These are phyloP conservation scores for Geranium rotundifolium DNA, from an alignment of 345 rosid species.

Conservation along the genomic window DNA sequence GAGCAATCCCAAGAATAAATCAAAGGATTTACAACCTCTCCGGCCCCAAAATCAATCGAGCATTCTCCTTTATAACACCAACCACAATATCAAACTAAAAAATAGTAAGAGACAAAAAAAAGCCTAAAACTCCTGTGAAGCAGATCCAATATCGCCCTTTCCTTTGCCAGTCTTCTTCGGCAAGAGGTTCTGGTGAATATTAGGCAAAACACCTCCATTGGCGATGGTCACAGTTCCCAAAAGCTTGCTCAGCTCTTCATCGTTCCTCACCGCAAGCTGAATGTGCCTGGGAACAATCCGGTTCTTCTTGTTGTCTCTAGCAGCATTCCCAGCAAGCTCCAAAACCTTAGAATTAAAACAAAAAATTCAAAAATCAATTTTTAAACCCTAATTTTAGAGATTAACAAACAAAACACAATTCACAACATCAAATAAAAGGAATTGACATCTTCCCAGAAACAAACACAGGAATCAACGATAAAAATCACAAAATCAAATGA, in stretches of 20 bases:
- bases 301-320: slow-evolving; percentile 71
- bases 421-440: no score
- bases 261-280: slow-evolving; percentile 61
- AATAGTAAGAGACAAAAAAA: background rate
- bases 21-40: background rate
- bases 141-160: slow-evolving; percentile 58
- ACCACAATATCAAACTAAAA: background rate
- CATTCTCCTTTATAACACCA: background rate
- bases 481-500: no score
- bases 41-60: no score
- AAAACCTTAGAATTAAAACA: slow-evolving; percentile 28
- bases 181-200: slow-evolving; percentile 49
- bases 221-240: slow-evolving; percentile 63
- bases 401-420: no score
- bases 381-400: no score
- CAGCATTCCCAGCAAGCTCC: slow-evolving; percentile 77
- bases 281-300: slow-evolving; percentile 66
- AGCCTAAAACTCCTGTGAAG: slow-evolving; percentile 46
- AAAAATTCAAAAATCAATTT: background rate
- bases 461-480: no score
- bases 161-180: slow-evolving; percentile 40
- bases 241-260: slow-evolving; percentile 59
- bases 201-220: slow-evolving; percentile 64
- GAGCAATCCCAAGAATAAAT: no score
- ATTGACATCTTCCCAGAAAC: no score